Percentiles rank a stretch among this genome's conserved stretches.
These are phyloP conservation scores for Strigomonas oncopelti DNA, from an alignment of 208 protist species.

Conservation along the genomic window DNA sequence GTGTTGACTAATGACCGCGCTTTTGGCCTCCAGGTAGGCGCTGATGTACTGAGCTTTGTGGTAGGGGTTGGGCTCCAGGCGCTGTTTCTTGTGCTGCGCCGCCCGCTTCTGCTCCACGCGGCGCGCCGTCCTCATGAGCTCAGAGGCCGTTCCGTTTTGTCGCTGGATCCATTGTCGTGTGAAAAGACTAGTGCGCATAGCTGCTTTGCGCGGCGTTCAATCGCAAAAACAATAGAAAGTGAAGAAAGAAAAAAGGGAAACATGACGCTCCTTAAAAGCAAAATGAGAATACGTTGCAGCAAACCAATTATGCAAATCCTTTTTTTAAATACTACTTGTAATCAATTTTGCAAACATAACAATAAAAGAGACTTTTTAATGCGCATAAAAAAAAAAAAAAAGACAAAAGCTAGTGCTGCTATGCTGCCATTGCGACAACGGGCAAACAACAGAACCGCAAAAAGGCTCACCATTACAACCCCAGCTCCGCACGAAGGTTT, in stretches of 20 bases:
- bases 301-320: no score
- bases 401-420: no score
- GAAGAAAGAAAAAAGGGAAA: no score
- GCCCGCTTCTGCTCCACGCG: constrained; percentile 17
- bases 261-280: no score
- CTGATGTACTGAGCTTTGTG: constrained; percentile 71
- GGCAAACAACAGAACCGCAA: no score
- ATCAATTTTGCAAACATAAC: no score
- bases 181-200: not conserved
- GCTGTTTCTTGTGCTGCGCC: not conserved
- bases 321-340: no score
- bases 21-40: constrained; percentile 63
- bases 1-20: constrained; percentile 19
- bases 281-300: no score
- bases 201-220: no score
- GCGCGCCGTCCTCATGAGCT: constrained; percentile 15
- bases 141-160: not conserved
- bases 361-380: no score
- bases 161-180: not conserved
- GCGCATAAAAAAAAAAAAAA: constrained; percentile 4
- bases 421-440: no score
- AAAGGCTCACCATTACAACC: constrained; percentile 23
- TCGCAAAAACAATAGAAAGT: no score
- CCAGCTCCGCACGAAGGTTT: constrained; percentile 39
- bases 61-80: constrained; percentile 29